These are phyloP conservation scores for Cryptosporidium viatorum DNA, from an alignment of 169 alveolate species.

Conservation along the genomic window DNA sequence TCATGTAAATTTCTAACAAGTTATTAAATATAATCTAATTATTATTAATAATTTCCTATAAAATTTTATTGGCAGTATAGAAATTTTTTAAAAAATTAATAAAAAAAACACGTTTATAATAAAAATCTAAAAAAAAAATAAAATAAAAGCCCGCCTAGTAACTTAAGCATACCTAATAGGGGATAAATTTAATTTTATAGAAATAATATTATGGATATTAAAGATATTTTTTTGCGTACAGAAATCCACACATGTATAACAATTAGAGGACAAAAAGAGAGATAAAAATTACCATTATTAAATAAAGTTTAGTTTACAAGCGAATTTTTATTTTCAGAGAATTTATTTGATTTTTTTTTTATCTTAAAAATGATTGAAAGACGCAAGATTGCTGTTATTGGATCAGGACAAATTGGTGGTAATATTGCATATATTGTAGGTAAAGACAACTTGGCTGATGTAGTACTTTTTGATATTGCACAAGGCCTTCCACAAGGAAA, in stretches of 20 bases:
- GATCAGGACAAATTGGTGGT: conserved; percentile 85
- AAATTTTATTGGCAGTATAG: too few relatives aligned
- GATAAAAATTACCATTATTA: not conserved
- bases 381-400: conserved; percentile 83
- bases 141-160: not conserved
- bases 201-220: not conserved
- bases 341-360: not conserved
- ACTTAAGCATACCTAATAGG: not conserved
- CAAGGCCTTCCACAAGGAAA: conserved; percentile 84
- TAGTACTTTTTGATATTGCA: conserved; percentile 82
- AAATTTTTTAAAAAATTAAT: too few relatives aligned
- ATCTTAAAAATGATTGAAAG: conserved; percentile 74
- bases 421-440: conserved; percentile 81
- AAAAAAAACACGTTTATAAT: too few relatives aligned
- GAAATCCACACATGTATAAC: conserved; percentile 30
- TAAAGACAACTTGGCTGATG: conserved; percentile 82
- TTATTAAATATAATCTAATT: too few relatives aligned
- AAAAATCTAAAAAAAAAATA: too few relatives aligned
- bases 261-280: conserved; percentile 31
- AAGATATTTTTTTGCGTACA: conserved; percentile 33
- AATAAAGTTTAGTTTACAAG: not conserved
- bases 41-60: too few relatives aligned
- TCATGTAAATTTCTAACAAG: too few relatives aligned
- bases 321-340: conserved; percentile 6
- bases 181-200: not conserved